Evolutionary conservation across 176 grass and related monocot genomes (phyloP).

Genomic region (Bromus sterilis): DNA sequence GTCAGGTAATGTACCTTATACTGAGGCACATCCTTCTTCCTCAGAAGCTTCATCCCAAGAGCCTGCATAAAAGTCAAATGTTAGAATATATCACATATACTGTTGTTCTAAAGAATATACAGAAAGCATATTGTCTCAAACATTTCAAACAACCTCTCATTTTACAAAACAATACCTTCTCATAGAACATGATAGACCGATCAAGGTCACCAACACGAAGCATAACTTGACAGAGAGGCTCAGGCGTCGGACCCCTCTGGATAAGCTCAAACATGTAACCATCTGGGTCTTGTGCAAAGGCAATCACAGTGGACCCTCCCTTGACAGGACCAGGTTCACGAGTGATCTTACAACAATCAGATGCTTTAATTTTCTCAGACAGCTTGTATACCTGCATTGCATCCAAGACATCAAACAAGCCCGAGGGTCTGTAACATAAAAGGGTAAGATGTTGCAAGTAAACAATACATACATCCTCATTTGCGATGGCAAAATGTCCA

Average conservation of each 20-base stretch:
- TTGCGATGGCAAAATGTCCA: constrained; percentile 96
- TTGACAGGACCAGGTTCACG: constrained; percentile 97
- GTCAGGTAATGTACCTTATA: constrained; percentile 57
- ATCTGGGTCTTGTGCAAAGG: constrained; percentile 88
- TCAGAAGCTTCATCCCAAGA: constrained; percentile 89
- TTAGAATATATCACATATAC: not conserved
- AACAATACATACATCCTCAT: constrained; percentile 60
- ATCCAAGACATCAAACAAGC: constrained; percentile 10
- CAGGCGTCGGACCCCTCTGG: constrained; percentile 74
- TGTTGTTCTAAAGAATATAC: not conserved
- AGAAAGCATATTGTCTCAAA: not conserved
- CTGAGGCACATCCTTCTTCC: constrained; percentile 75
- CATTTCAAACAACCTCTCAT: not conserved
- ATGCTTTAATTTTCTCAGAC: constrained; percentile 58
- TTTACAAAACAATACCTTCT: constrained; percentile 59
- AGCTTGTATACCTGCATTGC: constrained; percentile 71
- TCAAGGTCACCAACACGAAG: constrained; percentile 95
- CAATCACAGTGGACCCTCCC: constrained; percentile 88
- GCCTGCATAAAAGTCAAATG: constrained; percentile 43
- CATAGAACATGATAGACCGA: constrained; percentile 81
- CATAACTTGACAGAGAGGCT: constrained; percentile 98
- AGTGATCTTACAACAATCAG: constrained; percentile 59
- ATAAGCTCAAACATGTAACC: constrained; percentile 93
- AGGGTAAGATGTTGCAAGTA: not conserved
- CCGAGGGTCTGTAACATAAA: not conserved